Percentiles rank a stretch among this genome's conserved stretches.
These are phyloP conservation scores for Cicer bijugum DNA, from an alignment of 306 rosid genomes.

Conservation along the genomic window DNA sequence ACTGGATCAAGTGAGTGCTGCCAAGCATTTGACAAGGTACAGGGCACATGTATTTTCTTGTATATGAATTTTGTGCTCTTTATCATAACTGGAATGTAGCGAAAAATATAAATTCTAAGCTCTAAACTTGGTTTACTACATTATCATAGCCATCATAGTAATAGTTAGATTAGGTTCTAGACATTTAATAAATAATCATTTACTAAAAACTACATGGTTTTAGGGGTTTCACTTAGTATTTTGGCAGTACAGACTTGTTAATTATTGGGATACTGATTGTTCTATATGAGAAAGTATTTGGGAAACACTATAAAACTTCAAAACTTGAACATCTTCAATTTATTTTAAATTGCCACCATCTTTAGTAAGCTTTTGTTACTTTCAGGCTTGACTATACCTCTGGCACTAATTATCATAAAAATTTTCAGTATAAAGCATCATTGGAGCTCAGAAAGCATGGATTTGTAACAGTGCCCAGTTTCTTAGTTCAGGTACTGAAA, in stretches of 20 bases:
- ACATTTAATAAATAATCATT: not conserved
- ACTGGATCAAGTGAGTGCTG: slow-evolving; percentile 82
- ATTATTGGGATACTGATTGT: slow-evolving; percentile 14
- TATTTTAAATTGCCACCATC: slow-evolving; percentile 3
- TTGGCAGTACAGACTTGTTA: not conserved
- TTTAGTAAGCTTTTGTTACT: slow-evolving; percentile 14
- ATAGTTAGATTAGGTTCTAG: slow-evolving; percentile 20
- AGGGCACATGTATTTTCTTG: slow-evolving; percentile 29
- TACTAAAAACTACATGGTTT: slow-evolving; percentile 3
- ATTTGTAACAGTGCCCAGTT: slow-evolving; percentile 73
- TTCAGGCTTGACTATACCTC: slow-evolving; percentile 26
- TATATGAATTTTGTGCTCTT: slow-evolving; percentile 16
- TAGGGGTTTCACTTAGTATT: slow-evolving; percentile 27
- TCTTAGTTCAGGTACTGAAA: slow-evolving; percentile 72
- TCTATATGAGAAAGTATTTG: slow-evolving; percentile 21
- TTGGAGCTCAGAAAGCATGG: slow-evolving; percentile 74
- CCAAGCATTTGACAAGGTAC: slow-evolving; percentile 93
- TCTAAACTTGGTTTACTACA: slow-evolving; percentile 21
- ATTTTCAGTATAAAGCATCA: slow-evolving; percentile 85
- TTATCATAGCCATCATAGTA: not conserved
- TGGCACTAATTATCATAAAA: slow-evolving; percentile 36
- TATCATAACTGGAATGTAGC: slow-evolving; percentile 10
- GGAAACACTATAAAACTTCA: slow-evolving; percentile 23
- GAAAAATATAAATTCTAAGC: slow-evolving; percentile 27
- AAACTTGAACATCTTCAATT: slow-evolving; percentile 27